Evolutionary conservation across 129 eudicot genomes (phyloP).

Genomic region (Centaurea solstitialis): DNA sequence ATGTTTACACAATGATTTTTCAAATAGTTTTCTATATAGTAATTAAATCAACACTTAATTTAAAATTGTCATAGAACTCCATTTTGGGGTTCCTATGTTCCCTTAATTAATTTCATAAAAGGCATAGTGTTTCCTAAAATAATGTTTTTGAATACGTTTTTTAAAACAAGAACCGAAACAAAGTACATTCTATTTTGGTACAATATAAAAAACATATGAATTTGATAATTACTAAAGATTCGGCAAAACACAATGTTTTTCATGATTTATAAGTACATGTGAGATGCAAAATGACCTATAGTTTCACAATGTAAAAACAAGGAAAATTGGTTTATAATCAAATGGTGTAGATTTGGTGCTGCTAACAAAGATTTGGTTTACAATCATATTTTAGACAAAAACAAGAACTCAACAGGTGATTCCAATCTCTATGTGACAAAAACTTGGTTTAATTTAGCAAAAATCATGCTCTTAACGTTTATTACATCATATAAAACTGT

Average conservation of each 20-base stretch:
- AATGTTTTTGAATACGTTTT: too few species aligned
- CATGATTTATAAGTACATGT: background rate
- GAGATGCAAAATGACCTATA: background rate
- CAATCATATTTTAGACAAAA: background rate
- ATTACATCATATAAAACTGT: background rate
- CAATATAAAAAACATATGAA: background rate
- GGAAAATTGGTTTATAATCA: background rate
- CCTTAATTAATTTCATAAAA: background rate
- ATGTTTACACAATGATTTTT: background rate
- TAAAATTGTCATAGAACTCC: background rate
- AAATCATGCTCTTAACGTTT: background rate
- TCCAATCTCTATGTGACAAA: background rate
- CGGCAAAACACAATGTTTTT: background rate
- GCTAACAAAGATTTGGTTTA: slow-evolving; percentile 18
- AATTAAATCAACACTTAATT: background rate
- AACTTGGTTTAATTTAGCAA: background rate
- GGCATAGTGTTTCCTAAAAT: too few species aligned
- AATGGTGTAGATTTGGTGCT: background rate
- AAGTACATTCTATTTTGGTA: background rate
- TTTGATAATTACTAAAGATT: background rate
- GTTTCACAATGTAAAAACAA: background rate
- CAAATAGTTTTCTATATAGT: background rate
- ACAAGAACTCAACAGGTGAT: background rate
- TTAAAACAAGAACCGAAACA: background rate
- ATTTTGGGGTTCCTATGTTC: background rate